A percentile compares a stretch with the other conserved stretches of the same genome.
Evolutionary conservation across 2,329 filamentous ascomycete species (phyloP).

Genomic region (Colletotrichum agaves): DNA sequence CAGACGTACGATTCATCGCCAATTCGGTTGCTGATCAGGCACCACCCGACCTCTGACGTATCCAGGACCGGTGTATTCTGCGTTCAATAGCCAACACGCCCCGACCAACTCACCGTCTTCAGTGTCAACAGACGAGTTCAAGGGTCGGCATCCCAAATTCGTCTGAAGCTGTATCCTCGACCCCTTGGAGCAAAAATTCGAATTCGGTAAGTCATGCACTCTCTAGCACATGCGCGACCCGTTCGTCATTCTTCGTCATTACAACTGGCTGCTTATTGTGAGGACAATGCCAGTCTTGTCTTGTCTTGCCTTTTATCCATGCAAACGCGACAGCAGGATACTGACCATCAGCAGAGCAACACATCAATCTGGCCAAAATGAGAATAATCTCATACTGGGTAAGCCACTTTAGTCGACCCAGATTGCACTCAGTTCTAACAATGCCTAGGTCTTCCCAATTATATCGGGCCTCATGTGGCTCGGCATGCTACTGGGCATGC

Average conservation of each 20-base stretch:
- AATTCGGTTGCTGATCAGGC: conserved; percentile 19
- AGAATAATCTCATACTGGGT: conserved; percentile 50
- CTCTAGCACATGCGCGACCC: background rate
- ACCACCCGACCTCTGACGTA: conserved; percentile 29
- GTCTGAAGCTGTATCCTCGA: background rate
- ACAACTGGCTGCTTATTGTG: background rate
- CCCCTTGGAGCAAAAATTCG: background rate
- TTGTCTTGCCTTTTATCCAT: too few species aligned
- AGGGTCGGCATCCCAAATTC: background rate
- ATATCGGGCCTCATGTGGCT: conserved; percentile 74
- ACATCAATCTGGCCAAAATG: conserved; percentile 30
- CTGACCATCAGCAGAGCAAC: conserved; percentile 7
- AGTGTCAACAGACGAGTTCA: background rate
- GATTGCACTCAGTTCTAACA: background rate
- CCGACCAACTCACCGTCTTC: background rate
- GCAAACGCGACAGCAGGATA: too few species aligned
- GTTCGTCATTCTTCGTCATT: conserved; percentile 26
- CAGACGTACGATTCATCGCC: background rate
- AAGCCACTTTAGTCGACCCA: conserved; percentile 25
- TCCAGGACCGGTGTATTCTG: background rate
- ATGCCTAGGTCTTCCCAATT: conserved; percentile 70
- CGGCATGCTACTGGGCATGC: conserved; percentile 74
- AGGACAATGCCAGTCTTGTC: too few species aligned
- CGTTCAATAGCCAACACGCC: conserved; percentile 21
- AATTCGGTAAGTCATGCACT: conserved; percentile 19